Evolutionary conservation across 257 asterid species (phyloP).

Genomic region (Solanum tarijense): DNA sequence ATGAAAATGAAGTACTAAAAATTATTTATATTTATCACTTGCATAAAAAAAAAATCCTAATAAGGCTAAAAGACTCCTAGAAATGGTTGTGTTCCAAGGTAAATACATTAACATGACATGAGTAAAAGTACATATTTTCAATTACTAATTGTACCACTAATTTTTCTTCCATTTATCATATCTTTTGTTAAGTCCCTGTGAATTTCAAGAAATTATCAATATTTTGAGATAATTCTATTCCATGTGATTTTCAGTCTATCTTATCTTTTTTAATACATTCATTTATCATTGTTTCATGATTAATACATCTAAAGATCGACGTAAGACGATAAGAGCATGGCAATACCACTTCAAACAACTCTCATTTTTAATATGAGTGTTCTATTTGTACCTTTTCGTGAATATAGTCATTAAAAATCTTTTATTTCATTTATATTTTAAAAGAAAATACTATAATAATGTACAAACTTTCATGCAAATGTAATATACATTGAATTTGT

Average conservation of each 20-base stretch:
- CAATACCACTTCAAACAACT: not conserved
- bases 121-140: not conserved
- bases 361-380: not conserved
- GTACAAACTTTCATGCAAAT: not conserved
- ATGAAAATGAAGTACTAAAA: not conserved
- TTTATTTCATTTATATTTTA: not conserved
- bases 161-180: not conserved
- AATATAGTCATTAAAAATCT: not conserved
- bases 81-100: not conserved
- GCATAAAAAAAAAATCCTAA: not conserved
- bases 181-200: not conserved
- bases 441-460: not conserved
- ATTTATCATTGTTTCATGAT: not conserved
- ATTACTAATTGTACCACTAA: not conserved
- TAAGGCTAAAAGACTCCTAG: not conserved
- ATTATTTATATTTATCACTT: not conserved
- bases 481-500: not conserved
- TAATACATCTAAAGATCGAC: not conserved
- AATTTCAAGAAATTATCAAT: not conserved
- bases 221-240: not conserved
- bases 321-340: not conserved
- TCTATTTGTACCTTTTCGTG: not conserved
- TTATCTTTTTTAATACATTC: not conserved
- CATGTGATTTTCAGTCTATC: not conserved
- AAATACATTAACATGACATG: not conserved